Evolutionary conservation across 306 rosid species (phyloP).

Genomic region (Cicer pinnatifidum): DNA sequence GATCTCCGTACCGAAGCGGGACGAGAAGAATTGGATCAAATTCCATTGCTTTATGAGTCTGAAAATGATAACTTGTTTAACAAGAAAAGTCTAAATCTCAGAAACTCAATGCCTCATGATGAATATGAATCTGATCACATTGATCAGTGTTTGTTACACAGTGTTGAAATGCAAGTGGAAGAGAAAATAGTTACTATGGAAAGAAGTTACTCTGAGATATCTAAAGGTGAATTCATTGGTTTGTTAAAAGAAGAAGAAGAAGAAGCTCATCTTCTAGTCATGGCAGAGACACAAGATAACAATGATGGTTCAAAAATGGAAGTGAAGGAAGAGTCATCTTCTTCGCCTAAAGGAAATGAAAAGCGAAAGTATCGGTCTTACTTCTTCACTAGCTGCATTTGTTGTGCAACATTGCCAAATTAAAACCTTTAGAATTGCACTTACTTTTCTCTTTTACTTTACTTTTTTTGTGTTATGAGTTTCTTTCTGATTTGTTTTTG

Average conservation of each 20-base stretch:
- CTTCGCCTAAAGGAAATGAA: slow-evolving; percentile 58
- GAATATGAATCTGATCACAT: slow-evolving; percentile 40
- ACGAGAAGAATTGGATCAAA: slow-evolving; percentile 61
- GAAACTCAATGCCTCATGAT: slow-evolving; percentile 33
- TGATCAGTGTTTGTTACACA: slow-evolving; percentile 26
- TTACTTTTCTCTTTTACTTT: slow-evolving; percentile 19
- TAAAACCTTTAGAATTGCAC: slow-evolving; percentile 35
- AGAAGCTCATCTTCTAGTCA: slow-evolving; percentile 54
- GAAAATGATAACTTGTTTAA: slow-evolving; percentile 43
- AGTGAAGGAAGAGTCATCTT: slow-evolving; percentile 46
- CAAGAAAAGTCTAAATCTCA: slow-evolving; percentile 38
- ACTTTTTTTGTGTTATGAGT: slow-evolving; percentile 42
- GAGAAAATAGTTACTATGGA: slow-evolving; percentile 68
- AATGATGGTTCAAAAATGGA: slow-evolving; percentile 31
- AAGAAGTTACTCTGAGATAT: slow-evolving; percentile 64
- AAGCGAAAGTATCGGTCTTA: slow-evolving; percentile 59
- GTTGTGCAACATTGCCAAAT: slow-evolving; percentile 73
- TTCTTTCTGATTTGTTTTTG: slow-evolving; percentile 33
- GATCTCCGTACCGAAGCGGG: slow-evolving; percentile 59
- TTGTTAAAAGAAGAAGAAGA: slow-evolving; percentile 63
- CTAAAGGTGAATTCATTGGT: slow-evolving; percentile 58
- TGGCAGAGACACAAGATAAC: slow-evolving; percentile 46
- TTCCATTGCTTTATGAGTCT: slow-evolving; percentile 57
- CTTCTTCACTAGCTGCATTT: slow-evolving; percentile 79
- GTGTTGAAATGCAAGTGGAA: slow-evolving; percentile 52